Evolutionary conservation across 352 stramenopile genomes (phyloP).

Genomic region (Phytopythium helicoides): DNA sequence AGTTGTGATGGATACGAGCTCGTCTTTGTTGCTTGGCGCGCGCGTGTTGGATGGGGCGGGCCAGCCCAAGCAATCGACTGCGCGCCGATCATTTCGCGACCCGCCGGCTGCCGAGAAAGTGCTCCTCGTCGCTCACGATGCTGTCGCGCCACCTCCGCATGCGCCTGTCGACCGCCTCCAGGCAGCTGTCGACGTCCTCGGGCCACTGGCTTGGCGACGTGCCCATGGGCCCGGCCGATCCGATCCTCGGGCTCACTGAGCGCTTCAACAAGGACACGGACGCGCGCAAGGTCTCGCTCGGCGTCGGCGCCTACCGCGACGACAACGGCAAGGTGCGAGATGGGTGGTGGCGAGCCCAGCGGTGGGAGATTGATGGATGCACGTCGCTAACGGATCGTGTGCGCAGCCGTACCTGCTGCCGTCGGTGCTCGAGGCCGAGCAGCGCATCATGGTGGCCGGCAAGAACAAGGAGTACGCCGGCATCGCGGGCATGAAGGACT

Average conservation of each 20-base stretch:
- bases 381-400: conserved; percentile 2
- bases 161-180: conserved; percentile 19
- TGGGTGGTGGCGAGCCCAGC: neutral
- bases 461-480: conserved; percentile 98
- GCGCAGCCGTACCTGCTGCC: conserved; percentile 94
- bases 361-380: no score
- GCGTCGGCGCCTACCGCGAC: conserved; percentile 98
- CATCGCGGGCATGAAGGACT: conserved; percentile 95
- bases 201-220: conserved; percentile 76
- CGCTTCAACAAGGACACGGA: conserved; percentile 93
- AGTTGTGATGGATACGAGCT: no score
- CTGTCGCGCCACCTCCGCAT: conserved; percentile 26
- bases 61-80: conserved; percentile 1
- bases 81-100: conserved; percentile 23
- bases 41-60: neutral
- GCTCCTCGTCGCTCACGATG: conserved; percentile 17
- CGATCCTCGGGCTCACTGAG: conserved; percentile 96
- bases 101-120: conserved; percentile 5
- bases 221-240: conserved; percentile 94
- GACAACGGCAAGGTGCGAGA: conserved; percentile 78
- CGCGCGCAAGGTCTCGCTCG: conserved; percentile 94
- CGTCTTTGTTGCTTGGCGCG: conserved; percentile 7
- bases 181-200: conserved; percentile 41
- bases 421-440: conserved; percentile 96
- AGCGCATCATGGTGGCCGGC: conserved; percentile 90